phyloP scores from a whole-genome alignment of 2,329 filamentous ascomycete species.

The Domatiomyces globalis region DNA sequence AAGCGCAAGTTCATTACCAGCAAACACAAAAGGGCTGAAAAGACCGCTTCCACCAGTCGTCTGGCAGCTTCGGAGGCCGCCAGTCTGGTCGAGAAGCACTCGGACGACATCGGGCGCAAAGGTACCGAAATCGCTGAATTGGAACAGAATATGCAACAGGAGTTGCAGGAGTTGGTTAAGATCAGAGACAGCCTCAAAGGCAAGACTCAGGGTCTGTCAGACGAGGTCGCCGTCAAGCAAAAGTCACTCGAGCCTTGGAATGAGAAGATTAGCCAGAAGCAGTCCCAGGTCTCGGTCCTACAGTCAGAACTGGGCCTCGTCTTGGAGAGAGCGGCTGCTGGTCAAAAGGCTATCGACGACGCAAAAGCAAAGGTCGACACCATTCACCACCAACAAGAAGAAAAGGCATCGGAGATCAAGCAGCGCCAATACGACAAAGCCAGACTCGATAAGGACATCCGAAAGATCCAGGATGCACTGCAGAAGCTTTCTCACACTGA shows the following conservation, averaged over 20 bases:
- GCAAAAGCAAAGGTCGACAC: constrained; percentile 61
- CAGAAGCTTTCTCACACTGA: constrained; percentile 61
- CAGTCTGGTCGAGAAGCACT: constrained; percentile 63
- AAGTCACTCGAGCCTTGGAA: constrained; percentile 93
- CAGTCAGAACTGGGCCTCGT: constrained; percentile 90
- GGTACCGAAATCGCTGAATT: constrained; percentile 59
- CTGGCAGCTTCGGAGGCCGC: constrained; percentile 60
- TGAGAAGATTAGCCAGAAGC: constrained; percentile 91
- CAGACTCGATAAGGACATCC: constrained; percentile 58
- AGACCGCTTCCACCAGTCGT: constrained; percentile 64
- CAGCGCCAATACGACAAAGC: constrained; percentile 59
- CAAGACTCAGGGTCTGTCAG: constrained; percentile 88
- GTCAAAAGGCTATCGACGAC: constrained; percentile 70
- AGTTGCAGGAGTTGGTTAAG: constrained; percentile 67
- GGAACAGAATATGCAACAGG: constrained; percentile 59
- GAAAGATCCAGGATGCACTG: constrained; percentile 57
- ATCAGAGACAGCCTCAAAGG: constrained; percentile 83
- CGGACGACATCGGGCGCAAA: constrained; percentile 63
- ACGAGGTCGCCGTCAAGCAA: constrained; percentile 82
- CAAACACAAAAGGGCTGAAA: constrained; percentile 92
- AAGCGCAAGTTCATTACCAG: constrained; percentile 85
- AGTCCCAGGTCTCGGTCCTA: constrained; percentile 83
- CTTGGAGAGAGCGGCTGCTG: constrained; percentile 74
- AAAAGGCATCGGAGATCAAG: constrained; percentile 62
- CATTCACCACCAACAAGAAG: constrained; percentile 55